A percentile compares a stretch with the other conserved stretches of the same genome.
Evolutionary conservation across 192 early-diverging fungal genomes (phyloP).

Genomic region (Lunasporangiospora selenospora): DNA sequence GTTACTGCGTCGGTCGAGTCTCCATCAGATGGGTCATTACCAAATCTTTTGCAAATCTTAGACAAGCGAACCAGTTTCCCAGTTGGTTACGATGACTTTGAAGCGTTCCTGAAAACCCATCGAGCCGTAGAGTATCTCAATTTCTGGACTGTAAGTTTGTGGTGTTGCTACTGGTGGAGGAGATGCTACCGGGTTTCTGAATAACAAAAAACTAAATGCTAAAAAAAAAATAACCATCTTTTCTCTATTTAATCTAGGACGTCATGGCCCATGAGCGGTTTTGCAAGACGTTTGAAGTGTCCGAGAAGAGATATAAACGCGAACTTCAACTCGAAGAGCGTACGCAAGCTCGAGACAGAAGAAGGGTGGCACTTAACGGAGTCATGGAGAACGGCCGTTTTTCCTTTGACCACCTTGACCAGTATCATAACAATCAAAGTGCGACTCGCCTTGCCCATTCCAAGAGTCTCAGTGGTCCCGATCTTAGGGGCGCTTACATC

Average conservation of each 20-base stretch:
- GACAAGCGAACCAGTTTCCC: not conserved
- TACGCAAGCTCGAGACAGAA: not conserved
- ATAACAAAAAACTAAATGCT: not conserved
- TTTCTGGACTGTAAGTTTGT: not conserved
- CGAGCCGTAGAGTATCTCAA: constrained; percentile 5
- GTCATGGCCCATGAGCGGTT: not conserved
- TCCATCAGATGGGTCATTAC: no score
- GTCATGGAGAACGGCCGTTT: not conserved
- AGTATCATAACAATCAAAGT: no score
- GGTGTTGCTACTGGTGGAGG: no score
- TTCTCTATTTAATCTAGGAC: not conserved
- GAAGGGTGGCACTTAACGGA: not conserved
- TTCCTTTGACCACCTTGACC: not conserved
- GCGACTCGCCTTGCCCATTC: no score
- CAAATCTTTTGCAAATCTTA: not conserved
- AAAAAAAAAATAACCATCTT: not conserved
- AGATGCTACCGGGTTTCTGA: no score
- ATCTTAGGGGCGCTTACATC: not conserved
- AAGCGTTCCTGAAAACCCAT: not conserved
- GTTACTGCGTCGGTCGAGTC: not conserved
- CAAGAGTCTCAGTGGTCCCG: no score
- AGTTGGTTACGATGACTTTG: constrained; percentile 1
- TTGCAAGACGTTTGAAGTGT: constrained; percentile 1
- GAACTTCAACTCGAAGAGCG: constrained; percentile 1
- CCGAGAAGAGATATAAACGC: not conserved